A percentile compares a stretch with the other conserved stretches of the same genome.
Conservation (phyloP, 768 basidiomycete species). For the Clathrus columnatus region DNA sequence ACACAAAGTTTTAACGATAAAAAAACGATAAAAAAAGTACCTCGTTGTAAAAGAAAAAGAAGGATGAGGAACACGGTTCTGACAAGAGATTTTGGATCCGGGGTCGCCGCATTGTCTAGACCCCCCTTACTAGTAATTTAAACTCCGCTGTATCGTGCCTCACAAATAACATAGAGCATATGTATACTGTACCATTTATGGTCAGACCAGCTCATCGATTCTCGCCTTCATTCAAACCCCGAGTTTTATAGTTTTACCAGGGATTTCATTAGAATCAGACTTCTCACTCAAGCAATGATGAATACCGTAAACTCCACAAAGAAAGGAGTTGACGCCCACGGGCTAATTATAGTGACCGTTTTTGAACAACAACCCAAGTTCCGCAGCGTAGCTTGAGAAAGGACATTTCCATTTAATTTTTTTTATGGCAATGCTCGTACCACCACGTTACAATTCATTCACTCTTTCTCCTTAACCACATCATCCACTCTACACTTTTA, state of each 20-base stretch:
- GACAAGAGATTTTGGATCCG: not conserved
- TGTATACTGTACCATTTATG: too few species aligned
- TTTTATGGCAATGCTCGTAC: not conserved
- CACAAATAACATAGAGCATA: not conserved
- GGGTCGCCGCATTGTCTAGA: not conserved
- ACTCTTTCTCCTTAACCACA: not conserved
- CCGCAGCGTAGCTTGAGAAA: not conserved
- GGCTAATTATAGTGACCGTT: too few species aligned
- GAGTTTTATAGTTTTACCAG: too few species aligned
- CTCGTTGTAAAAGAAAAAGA: not conserved
- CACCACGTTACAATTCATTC: not conserved
- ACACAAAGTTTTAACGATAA: not conserved
- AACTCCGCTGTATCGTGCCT: not conserved
- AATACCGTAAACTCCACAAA: too few species aligned
- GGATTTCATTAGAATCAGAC: too few species aligned
- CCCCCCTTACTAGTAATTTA: not conserved
- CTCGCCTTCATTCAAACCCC: too few species aligned
- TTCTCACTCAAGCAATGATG: too few species aligned
- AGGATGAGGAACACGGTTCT: not conserved
- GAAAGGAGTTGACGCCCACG: not conserved
- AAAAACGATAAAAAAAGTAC: not conserved
- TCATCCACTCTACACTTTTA: not conserved
- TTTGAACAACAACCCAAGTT: not conserved
- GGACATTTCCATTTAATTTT: too few species aligned
- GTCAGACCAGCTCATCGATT: too few species aligned